These are phyloP conservation scores for Neurospora sp. DNA, from an alignment of 495 filamentous ascomycete genomes.

Conservation along the genomic window DNA sequence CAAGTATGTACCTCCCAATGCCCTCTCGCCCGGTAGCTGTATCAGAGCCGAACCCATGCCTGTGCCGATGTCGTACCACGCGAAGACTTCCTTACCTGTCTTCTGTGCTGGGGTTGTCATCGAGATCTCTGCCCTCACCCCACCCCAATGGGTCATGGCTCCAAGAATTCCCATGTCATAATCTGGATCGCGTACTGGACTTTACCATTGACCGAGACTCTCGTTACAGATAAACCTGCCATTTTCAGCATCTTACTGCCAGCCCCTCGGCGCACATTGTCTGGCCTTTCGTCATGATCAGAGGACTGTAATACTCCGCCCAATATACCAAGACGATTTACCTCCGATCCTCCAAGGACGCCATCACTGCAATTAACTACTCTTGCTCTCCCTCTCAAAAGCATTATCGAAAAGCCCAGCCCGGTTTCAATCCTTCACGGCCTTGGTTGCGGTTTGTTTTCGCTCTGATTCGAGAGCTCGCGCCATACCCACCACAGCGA, in stretches of 20 bases:
- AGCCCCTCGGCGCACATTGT: background rate
- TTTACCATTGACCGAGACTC: slow-evolving; percentile 19
- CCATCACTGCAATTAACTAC: background rate
- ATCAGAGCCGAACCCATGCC: slow-evolving; percentile 1
- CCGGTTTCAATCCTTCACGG: background rate
- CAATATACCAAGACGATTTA: background rate
- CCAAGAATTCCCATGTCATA: slow-evolving; percentile 22
- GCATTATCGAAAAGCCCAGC: background rate
- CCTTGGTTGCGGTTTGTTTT: background rate
- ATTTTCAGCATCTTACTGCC: background rate
- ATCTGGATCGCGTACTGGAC: slow-evolving; percentile 13
- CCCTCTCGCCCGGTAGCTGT: slow-evolving; percentile 5
- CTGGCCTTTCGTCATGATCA: background rate
- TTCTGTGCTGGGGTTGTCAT: slow-evolving; percentile 21
- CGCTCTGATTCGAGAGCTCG: slow-evolving; percentile 17
- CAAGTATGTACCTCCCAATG: slow-evolving; percentile 1
- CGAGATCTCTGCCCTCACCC: slow-evolving; percentile 23
- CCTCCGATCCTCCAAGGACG: background rate
- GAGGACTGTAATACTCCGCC: background rate
- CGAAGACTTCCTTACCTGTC: slow-evolving; percentile 9
- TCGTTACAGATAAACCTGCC: background rate
- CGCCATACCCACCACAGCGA: slow-evolving; percentile 3
- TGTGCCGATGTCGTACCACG: slow-evolving; percentile 21
- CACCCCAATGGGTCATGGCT: slow-evolving; percentile 14
- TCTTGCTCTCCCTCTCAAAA: background rate